Conservation (phyloP, 108 stramenopile genomes). For the Bacterosira constricta region DNA sequence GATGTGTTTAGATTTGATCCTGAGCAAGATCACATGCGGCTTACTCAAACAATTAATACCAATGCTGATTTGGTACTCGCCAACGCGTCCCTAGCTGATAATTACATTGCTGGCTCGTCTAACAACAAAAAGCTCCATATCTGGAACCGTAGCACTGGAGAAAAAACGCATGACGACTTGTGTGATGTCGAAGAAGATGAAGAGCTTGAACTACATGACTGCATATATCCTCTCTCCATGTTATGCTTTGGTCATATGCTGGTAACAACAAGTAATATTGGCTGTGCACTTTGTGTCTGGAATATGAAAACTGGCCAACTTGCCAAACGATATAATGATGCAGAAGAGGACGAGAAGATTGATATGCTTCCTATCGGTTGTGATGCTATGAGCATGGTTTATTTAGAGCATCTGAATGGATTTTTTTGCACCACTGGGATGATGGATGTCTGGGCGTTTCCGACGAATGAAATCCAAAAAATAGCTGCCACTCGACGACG, state of each 20-base stretch:
- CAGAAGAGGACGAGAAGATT: background rate
- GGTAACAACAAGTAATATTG: conserved; percentile 2
- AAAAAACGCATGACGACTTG: background rate
- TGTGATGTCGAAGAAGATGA: conserved; percentile 24
- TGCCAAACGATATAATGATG: background rate
- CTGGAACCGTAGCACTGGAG: conserved; percentile 7
- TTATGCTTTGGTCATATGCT: conserved; percentile 9
- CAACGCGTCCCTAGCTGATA: too few species aligned
- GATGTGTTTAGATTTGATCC: too few species aligned
- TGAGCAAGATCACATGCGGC: too few species aligned
- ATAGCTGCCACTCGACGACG: too few species aligned
- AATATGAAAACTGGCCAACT: background rate
- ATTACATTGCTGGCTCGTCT: conserved; percentile 4
- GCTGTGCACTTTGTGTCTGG: conserved; percentile 5
- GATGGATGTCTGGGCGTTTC: too few species aligned
- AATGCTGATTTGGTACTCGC: too few species aligned
- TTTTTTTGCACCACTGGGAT: background rate
- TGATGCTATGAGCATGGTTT: background rate
- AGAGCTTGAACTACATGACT: background rate
- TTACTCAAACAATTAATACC: too few species aligned
- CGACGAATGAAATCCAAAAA: too few species aligned
- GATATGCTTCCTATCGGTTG: background rate
- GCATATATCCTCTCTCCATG: background rate
- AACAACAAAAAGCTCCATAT: background rate
- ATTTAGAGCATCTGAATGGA: background rate